Evolutionary conservation across 2,329 filamentous ascomycete genomes (phyloP), one percentile per base, ranked within the genome.

Genomic region (Phyllosticta ampelicida): DNA sequence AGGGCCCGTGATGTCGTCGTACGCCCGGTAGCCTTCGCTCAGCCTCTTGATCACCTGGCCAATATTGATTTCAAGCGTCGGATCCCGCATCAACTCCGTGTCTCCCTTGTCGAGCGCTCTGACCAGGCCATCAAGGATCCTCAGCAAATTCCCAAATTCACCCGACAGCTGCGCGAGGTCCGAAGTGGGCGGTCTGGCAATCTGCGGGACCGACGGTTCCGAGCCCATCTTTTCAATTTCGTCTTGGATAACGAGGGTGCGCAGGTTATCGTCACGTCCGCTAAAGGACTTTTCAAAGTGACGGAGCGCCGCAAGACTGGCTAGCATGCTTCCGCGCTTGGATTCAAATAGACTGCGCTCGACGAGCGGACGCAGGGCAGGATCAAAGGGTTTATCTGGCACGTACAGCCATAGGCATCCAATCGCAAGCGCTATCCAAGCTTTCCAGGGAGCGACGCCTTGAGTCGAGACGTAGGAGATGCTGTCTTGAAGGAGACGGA

Each of bases 371-470:
- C 75, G 75, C 30, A 84, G 69, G 1, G 83, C 84, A 1, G 94
- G 94, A 70, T 99, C 94, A 65, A 92, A 94, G 3, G 87, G 81
- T 63, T 86, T 85, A 70, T 95, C 86, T 0, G 95, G 91, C 2
- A 97, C 84, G 67, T 92, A 96, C 2, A 96, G 78, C 61, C 82
- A 81, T 53, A 97, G 77, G 48, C 86, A 82, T 16, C 86, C 85
- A 19, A 91, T 73, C 1, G 89, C 86, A 61, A 96, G 84, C 54
- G 86, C 79, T 26, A 90, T 78, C 83, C 91, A 94, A 5, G 87
- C 86, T 20, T 67, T 55, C 5, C 68, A 62, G 19, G 86, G 72
- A 16, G 26, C n/a, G 2, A 44, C 13, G 16, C 1, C 3, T 18
- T 44, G 36, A 3, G 36, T n/a, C 36, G 36, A 44, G 2, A 30